phyloP scores from a whole-genome alignment of 2,329 filamentous ascomycete genomes.

The Venturia pyrina region DNA sequence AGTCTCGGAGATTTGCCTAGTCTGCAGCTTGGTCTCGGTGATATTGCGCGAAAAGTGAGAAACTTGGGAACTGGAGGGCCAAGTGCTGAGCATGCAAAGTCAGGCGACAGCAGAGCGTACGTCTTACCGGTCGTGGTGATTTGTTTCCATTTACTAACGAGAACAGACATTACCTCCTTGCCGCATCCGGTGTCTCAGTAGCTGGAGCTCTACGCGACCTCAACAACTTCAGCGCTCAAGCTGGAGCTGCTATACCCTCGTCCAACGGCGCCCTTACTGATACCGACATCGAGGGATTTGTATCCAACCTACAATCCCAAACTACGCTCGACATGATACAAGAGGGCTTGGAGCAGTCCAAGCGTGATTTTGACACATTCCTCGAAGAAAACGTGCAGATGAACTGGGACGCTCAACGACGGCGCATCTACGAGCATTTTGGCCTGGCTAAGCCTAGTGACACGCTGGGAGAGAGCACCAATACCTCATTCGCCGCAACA shows the following conservation, averaged over 20 bases:
- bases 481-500: constrained; percentile 25
- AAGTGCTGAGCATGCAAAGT: constrained; percentile 37
- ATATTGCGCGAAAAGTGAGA: constrained; percentile 68
- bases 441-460: constrained; percentile 51
- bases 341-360: constrained; percentile 80
- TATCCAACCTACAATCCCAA: constrained; percentile 78
- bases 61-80: constrained; percentile 68
- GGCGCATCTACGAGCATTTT: constrained; percentile 92
- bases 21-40: constrained; percentile 82
- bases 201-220: constrained; percentile 78
- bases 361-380: constrained; percentile 86
- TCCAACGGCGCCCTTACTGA: constrained; percentile 32
- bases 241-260: constrained; percentile 46
- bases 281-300: constrained; percentile 57
- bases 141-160: not conserved
- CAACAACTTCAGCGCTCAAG: constrained; percentile 58
- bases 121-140: constrained; percentile 17
- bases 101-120: constrained; percentile 43
- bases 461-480: constrained; percentile 26
- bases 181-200: constrained; percentile 86
- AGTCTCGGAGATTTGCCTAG: constrained; percentile 71
- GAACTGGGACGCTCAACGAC: constrained; percentile 91
- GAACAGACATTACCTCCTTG: constrained; percentile 75
- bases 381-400: constrained; percentile 89
- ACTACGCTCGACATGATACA: constrained; percentile 85